These are phyloP conservation scores for Candida golubevii DNA, from an alignment of 805 yeast genomes.

Conservation along the genomic window DNA sequence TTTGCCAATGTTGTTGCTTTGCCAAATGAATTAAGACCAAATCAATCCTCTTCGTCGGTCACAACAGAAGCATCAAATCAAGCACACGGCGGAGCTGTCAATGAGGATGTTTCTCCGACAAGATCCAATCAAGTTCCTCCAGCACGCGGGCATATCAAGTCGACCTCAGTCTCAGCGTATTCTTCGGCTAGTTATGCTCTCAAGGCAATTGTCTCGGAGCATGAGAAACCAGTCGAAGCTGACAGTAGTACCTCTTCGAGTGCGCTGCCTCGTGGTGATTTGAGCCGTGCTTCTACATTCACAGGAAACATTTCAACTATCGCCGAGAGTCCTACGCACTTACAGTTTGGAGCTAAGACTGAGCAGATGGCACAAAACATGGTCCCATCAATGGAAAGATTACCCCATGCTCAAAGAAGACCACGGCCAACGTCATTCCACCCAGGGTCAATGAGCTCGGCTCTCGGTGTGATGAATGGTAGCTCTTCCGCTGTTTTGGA, in stretches of 20 bases:
- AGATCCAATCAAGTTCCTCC: constrained; percentile 4
- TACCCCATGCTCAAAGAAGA: constrained; percentile 47
- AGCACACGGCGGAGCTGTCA: neutral
- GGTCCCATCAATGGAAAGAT: constrained; percentile 24
- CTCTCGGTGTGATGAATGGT: constrained; percentile 14
- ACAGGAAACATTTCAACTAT: constrained; percentile 43
- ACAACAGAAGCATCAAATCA: constrained; percentile 9
- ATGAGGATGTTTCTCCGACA: constrained; percentile 7
- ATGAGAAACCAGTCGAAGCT: constrained; percentile 19
- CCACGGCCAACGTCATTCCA: constrained; percentile 86
- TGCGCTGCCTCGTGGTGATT: constrained; percentile 5
- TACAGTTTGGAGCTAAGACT: constrained; percentile 3
- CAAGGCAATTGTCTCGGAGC: constrained; percentile 71
- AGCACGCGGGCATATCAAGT: constrained; percentile 27
- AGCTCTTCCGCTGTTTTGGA: constrained; percentile 25
- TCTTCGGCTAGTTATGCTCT: constrained; percentile 64
- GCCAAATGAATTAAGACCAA: constrained; percentile 22
- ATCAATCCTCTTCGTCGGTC: constrained; percentile 21
- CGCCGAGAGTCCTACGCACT: constrained; percentile 39
- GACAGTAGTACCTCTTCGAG: neutral
- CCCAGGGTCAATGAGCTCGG: constrained; percentile 50
- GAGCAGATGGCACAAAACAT: constrained; percentile 8
- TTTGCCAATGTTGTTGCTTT: constrained; percentile 49
- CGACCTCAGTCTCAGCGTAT: constrained; percentile 31
- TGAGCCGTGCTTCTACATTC: constrained; percentile 23